These are phyloP conservation scores for Colletotrichum limetticola DNA, from an alignment of 2,329 filamentous ascomycete genomes.

Conservation along the genomic window DNA sequence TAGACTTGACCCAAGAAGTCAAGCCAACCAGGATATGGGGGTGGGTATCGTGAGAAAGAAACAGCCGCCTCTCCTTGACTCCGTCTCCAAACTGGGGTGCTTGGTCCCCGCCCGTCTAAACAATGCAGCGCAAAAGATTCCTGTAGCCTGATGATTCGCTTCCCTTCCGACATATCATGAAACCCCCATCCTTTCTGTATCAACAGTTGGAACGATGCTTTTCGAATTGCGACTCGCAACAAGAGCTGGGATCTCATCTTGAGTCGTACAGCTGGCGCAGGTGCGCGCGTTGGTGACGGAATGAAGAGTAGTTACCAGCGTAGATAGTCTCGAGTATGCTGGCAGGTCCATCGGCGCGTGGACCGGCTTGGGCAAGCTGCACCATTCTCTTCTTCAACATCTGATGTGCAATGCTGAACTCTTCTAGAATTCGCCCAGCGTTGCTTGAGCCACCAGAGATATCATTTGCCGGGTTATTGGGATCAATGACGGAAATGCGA, in stretches of 20 bases:
- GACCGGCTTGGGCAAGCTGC: constrained; percentile 52
- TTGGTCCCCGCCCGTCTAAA: constrained; percentile 9
- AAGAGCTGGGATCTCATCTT: constrained; percentile 17
- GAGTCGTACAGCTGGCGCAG: constrained; percentile 63
- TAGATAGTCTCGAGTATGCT: constrained; percentile 80
- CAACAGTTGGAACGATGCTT: not conserved
- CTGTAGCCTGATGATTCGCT: constrained; percentile 5
- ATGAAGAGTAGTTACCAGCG: constrained; percentile 82
- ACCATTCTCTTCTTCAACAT: constrained; percentile 68
- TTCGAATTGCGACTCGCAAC: not conserved
- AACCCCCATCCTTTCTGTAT: not conserved
- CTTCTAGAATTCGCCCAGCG: constrained; percentile 72
- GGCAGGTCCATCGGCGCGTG: constrained; percentile 40
- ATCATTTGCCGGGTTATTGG: constrained; percentile 86
- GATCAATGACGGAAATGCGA: constrained; percentile 89
- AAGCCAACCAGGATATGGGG: not conserved
- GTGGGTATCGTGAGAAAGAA: constrained; percentile 31
- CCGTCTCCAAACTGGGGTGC: constrained; percentile 19
- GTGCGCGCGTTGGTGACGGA: constrained; percentile 74
- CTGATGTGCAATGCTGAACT: constrained; percentile 74
- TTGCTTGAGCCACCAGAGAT: constrained; percentile 88
- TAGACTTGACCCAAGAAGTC: not conserved
- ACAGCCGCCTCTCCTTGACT: constrained; percentile 33
- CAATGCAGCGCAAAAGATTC: constrained; percentile 20
- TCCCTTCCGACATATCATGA: not conserved